Base-by-base conservation (phyloP, 257 asterid species). In the Fraxinus cuspidata region DNA sequence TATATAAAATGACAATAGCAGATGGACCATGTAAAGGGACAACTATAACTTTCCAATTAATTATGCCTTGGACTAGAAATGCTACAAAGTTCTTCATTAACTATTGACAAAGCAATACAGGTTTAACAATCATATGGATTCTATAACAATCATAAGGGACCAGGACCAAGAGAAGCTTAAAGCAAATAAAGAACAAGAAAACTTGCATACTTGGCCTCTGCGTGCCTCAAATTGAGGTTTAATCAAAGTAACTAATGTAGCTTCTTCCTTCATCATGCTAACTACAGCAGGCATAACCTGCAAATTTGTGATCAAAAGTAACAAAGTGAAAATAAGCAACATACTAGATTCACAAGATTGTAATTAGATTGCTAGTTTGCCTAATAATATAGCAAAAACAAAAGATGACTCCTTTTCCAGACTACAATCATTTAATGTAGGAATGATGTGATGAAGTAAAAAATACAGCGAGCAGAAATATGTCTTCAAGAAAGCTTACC, bases 211-310 rank as follows among this genome's bases (percentile, higher is more conserved):
- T 80, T 95, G 99, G 76, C 94, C 88, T 88, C 98, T 86, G 76
- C 80, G 96, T 73, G 99, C 99, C 89, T 95, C 99, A 58, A 95
- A 95, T 78, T 95, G 99, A 76, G 99, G 99, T 79, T 95, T 95
- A 78, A 96, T 92, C 69, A 96, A 89, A 38, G 99, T 89, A 71
- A 96, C 82, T 78, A 96, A 60, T 42, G 83, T 81, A 1, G 98
- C 89, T 28, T 89, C 94, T 74, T 89, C 79, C 93, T 96, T 96
- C 97, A 96, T 96, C 88, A 92, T 49, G 80, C 78, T 88, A 80
- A 87, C 82, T 70, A 96, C 94, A 38, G 98, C 97, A 79, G 98
- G 99, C 97, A 93, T 89, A 66, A 96, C 99, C 99, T 96, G 89
- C 69, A 79, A 80, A 73, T 66, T 79, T 38, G 15, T 73, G 42